Conservation (phyloP, 2,329 filamentous ascomycete genomes). For the Pseudogymnoascus sp. region DNA sequence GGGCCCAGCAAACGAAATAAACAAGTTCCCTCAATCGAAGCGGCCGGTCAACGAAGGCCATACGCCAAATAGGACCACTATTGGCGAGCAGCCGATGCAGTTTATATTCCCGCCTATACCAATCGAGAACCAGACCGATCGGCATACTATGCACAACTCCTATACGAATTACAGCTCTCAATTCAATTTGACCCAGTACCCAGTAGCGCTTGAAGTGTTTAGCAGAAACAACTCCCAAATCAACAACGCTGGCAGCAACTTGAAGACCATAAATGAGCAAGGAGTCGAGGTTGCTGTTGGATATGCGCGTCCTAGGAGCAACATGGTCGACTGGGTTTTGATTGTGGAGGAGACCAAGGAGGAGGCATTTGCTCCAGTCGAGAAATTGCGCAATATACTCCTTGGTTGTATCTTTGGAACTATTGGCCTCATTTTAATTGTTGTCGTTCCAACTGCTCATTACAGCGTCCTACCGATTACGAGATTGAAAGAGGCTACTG, state of each 20-base stretch:
- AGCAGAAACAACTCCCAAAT: constrained; percentile 38
- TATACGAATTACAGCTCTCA: constrained; percentile 23
- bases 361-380: constrained; percentile 72
- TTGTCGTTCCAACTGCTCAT: constrained; percentile 74
- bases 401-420: constrained; percentile 82
- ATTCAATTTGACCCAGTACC: constrained; percentile 56
- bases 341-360: constrained; percentile 66
- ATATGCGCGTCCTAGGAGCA: constrained; percentile 61
- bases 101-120: constrained; percentile 54
- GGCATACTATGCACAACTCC: constrained; percentile 42
- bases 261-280: constrained; percentile 69
- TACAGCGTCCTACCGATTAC: constrained; percentile 74
- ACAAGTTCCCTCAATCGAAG: constrained; percentile 47
- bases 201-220: constrained; percentile 56
- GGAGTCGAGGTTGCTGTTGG: constrained; percentile 67
- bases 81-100: constrained; percentile 42
- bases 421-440: constrained; percentile 60
- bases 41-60: constrained; percentile 43
- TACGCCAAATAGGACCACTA: constrained; percentile 31
- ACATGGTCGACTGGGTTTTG: constrained; percentile 73
- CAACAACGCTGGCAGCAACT: constrained; percentile 62
- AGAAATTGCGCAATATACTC: constrained; percentile 69
- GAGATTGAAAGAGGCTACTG: constrained; percentile 66
- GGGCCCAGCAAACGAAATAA: constrained; percentile 59
- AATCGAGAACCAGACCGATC: constrained; percentile 34